These are phyloP conservation scores for Colletotrichum magnum DNA, from an alignment of 2,329 filamentous ascomycete species.

Conservation along the genomic window DNA sequence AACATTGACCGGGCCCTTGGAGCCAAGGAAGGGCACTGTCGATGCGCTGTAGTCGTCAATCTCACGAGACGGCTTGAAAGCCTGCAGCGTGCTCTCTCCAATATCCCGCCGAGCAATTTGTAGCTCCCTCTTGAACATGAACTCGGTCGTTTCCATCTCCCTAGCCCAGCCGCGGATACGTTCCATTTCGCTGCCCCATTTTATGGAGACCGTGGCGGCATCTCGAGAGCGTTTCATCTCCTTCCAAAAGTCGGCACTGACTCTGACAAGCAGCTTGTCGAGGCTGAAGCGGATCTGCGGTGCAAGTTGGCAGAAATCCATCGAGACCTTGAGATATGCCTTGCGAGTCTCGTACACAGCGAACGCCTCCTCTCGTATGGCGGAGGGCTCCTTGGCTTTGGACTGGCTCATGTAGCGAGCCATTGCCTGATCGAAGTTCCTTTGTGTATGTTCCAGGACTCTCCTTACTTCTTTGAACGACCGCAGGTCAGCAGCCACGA, in stretches of 20 bases:
- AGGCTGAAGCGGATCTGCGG: slow-evolving; percentile 88
- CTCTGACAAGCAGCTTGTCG: slow-evolving; percentile 87
- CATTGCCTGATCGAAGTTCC: slow-evolving; percentile 85
- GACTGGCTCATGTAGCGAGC: slow-evolving; percentile 86
- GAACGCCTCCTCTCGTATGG: slow-evolving; percentile 94
- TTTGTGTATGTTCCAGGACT: slow-evolving; percentile 83
- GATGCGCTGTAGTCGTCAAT: slow-evolving; percentile 93
- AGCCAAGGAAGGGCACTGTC: slow-evolving; percentile 89
- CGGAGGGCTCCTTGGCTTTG: slow-evolving; percentile 94
- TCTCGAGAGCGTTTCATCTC: slow-evolving; percentile 84
- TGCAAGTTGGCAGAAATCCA: slow-evolving; percentile 92
- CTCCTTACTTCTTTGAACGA: slow-evolving; percentile 89
- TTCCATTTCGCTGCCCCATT: slow-evolving; percentile 86
- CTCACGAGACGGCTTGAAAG: slow-evolving; percentile 87
- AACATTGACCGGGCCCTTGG: slow-evolving; percentile 75
- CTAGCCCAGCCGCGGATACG: slow-evolving; percentile 92
- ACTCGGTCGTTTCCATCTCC: slow-evolving; percentile 93
- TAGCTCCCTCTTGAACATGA: slow-evolving; percentile 85
- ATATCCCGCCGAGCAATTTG: slow-evolving; percentile 84
- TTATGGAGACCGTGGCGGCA: slow-evolving; percentile 72
- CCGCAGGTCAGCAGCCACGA: slow-evolving; percentile 83
- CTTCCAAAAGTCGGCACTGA: slow-evolving; percentile 89
- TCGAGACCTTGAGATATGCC: slow-evolving; percentile 88
- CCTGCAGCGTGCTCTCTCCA: slow-evolving; percentile 80
- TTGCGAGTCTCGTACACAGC: slow-evolving; percentile 94